Evolutionary conservation across 768 basidiomycete species (phyloP), one percentile per base, ranked within the genome.

Genomic region (Calocera cornea): DNA sequence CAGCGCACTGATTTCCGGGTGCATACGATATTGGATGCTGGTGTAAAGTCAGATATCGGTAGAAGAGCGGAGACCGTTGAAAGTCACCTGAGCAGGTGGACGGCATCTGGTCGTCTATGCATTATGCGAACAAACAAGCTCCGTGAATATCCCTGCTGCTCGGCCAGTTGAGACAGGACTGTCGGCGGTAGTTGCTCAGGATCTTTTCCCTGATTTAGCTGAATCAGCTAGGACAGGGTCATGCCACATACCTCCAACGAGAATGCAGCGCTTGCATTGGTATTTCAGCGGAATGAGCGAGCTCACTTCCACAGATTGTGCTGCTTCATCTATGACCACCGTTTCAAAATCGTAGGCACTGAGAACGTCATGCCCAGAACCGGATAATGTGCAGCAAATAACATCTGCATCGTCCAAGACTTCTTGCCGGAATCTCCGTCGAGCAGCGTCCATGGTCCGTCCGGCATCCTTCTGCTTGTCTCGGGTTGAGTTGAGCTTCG

Each of bases 21-120:
- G 95, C 97, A 99, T 99, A 71, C 97, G 95, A 75, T 99, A 99
- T 78, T 99, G 97, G 44, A 99, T 98, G 72, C 95, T 97, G 68
- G 22, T 47, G n/a, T 17, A 64, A 34, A 44, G 12, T 16, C 41
- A 24, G 33, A 27, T 44, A 22, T 10, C 33, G 33, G 19, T 41
- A n/a, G n/a, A n/a, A n/a, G n/a, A n/a, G 44, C 22, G 12, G 49
- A 41, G 10, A 22, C 19, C 44, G 31, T 2, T n/a, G 12, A 7
- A 50, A 70, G 79, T 68, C 71, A 90, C 94, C 91, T 95, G 54
- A 99, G 78, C 0, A 99, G 81, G 76, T 97, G 92, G 41, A 95
- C 90, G 22, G 89, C 86, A n/a, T 90, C 85, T 7, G 88, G 87
- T 40, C 83, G 80, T 44, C 86, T 85, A 71, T 85, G 87, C 73